Conservation (phyloP, 2,329 filamentous ascomycete genomes). For the Uncinocarpus reesii region DNA sequence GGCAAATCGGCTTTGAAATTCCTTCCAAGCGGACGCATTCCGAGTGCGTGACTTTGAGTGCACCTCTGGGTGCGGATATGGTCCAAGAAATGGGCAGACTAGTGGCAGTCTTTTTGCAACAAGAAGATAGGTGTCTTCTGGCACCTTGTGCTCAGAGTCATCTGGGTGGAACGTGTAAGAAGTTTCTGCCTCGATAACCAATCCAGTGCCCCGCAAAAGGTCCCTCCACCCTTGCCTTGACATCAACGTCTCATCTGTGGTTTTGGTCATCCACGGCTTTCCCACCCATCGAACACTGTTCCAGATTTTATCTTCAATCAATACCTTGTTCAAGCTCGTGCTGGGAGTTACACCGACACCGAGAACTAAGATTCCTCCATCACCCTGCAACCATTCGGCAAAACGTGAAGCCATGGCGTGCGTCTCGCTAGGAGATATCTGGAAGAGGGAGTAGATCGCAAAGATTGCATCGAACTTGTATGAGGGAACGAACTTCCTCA, state of each 20-base stretch:
- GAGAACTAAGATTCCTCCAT: conserved; percentile 14
- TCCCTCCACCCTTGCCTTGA: conserved; percentile 2
- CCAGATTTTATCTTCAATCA: conserved; percentile 15
- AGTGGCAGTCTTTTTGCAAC: background rate
- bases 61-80: conserved; percentile 3
- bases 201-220: conserved; percentile 1
- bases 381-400: conserved; percentile 14
- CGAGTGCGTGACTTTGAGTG: background rate
- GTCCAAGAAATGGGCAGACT: background rate
- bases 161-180: conserved; percentile 6
- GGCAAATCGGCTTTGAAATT: background rate
- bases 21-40: conserved; percentile 1
- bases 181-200: background rate
- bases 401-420: conserved; percentile 14
- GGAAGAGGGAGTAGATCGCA: conserved; percentile 16
- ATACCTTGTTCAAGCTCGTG: background rate
- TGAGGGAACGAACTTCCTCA: conserved; percentile 15
- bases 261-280: conserved; percentile 15
- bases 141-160: background rate
- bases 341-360: conserved; percentile 12
- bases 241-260: conserved; percentile 13
- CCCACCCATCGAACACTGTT: conserved; percentile 9
- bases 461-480: conserved; percentile 15
- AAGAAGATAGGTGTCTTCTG: background rate
- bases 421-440: conserved; percentile 14